These are phyloP conservation scores for Protostelium mycophagum DNA, from an alignment of 78 protist genomes.

Conservation along the genomic window DNA sequence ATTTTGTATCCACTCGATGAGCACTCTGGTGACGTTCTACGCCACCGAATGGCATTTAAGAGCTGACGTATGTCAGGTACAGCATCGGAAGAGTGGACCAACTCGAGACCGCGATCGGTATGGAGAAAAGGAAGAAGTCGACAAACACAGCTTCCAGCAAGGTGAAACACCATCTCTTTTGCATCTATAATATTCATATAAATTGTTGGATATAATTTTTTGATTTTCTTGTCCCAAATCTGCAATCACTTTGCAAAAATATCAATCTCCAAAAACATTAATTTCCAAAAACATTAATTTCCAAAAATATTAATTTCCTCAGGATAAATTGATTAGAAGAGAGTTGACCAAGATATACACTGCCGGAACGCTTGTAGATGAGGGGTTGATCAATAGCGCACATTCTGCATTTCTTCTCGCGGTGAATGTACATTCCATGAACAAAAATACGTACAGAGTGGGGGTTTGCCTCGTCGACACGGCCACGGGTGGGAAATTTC, in stretches of 20 bases:
- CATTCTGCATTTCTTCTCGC: constrained; percentile 43
- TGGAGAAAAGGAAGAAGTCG: background rate
- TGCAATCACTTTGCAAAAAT: no score
- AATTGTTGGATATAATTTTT: no score
- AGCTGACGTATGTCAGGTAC: background rate
- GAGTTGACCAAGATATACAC: constrained; percentile 51
- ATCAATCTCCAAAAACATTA: no score
- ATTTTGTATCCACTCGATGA: no score
- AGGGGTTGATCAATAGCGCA: constrained; percentile 12
- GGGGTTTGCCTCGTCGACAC: constrained; percentile 71
- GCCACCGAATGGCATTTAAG: no score
- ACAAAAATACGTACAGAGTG: background rate
- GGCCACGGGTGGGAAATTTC: constrained; percentile 31
- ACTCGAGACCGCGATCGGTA: constrained; percentile 3
- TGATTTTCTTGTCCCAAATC: no score
- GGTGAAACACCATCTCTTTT: no score
- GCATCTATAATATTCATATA: no score
- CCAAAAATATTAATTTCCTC: background rate
- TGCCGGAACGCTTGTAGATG: constrained; percentile 68
- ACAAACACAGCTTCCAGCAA: background rate
- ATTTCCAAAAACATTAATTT: background rate
- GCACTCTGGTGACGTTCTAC: no score
- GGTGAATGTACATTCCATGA: constrained; percentile 25
- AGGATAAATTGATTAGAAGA: constrained; percentile 44
- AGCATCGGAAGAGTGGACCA: constrained; percentile 24